These are phyloP conservation scores for Stachybotrys echinatus DNA, from an alignment of 2,329 filamentous ascomycete species.

Conservation along the genomic window DNA sequence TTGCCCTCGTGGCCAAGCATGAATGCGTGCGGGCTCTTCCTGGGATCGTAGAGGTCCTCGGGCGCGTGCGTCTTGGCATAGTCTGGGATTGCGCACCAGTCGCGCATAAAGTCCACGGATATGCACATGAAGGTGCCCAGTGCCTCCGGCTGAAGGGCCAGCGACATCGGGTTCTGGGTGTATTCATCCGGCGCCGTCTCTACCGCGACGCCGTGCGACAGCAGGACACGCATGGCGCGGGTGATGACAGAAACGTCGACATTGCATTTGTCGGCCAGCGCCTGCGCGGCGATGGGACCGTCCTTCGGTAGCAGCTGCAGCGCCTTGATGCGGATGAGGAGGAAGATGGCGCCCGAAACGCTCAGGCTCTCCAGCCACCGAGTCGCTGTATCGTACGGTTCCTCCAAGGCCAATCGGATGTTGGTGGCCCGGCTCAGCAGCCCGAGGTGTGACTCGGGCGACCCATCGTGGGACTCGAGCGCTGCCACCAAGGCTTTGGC, in stretches of 20 bases:
- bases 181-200: constrained; percentile 23
- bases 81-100: constrained; percentile 14
- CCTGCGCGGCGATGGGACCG: constrained; percentile 12
- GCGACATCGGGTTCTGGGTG: constrained; percentile 24
- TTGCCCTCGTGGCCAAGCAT: constrained; percentile 20
- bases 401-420: constrained; percentile 12
- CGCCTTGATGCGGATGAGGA: constrained; percentile 10
- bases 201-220: constrained; percentile 21
- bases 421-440: constrained; percentile 12
- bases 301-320: constrained; percentile 11
- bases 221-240: constrained; percentile 21
- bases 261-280: constrained; percentile 16
- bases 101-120: constrained; percentile 21
- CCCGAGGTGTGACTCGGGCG: constrained; percentile 7
- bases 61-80: constrained; percentile 20
- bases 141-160: constrained; percentile 17
- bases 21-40: constrained; percentile 22
- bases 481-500: constrained; percentile 11
- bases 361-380: constrained; percentile 15
- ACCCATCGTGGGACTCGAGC: constrained; percentile 12
- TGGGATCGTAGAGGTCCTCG: constrained; percentile 18
- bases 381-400: constrained; percentile 13
- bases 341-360: constrained; percentile 11
- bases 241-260: constrained; percentile 23
- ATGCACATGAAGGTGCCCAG: constrained; percentile 25